Conservation (phyloP, 163 green algal species). For the Scenedesmus sp. region DNA sequence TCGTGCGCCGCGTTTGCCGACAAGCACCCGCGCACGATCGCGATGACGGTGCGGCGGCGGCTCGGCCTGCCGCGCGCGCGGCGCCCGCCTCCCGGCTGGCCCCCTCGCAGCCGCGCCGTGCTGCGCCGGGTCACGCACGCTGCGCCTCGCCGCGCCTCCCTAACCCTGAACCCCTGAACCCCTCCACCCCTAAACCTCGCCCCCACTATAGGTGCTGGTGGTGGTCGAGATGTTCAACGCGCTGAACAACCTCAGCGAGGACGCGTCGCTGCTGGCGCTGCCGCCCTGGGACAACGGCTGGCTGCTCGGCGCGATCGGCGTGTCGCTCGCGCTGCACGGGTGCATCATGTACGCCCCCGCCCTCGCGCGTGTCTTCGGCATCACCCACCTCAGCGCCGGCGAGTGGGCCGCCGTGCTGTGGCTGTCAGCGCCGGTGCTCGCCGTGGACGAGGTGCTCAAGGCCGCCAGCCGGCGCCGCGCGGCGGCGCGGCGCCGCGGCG, state of each 20-base stretch:
- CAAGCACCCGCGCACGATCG: constrained; percentile 79
- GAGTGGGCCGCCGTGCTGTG: constrained; percentile 84
- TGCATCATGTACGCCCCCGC: constrained; percentile 81
- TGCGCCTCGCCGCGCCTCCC: constrained; percentile 74
- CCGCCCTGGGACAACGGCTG: constrained; percentile 73
- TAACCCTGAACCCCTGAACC: too few relatives aligned
- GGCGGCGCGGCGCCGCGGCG: background rate
- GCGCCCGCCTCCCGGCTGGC: too few relatives aligned
- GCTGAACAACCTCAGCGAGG: constrained; percentile 92
- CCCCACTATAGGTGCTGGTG: too few relatives aligned
- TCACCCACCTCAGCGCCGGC: constrained; percentile 53
- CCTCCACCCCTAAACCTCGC: constrained; percentile 73
- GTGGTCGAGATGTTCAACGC: constrained; percentile 99
- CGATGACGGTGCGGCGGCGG: too few relatives aligned
- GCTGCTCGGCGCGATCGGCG: constrained; percentile 87
- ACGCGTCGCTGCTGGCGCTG: constrained; percentile 59
- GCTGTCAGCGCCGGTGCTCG: constrained; percentile 81
- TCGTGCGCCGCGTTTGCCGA: constrained; percentile 62
- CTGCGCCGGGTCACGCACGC: constrained; percentile 29
- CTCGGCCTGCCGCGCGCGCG: too few relatives aligned
- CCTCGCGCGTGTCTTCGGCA: constrained; percentile 60
- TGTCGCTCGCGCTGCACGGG: constrained; percentile 83
- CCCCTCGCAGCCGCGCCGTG: too few relatives aligned
- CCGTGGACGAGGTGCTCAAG: constrained; percentile 87
- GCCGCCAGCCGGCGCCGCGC: constrained; percentile 46